A percentile compares a stretch with the other conserved stretches of the same genome.
phyloP scores from a whole-genome alignment of 805 yeast species.

The Ogataea populi-albae region DNA sequence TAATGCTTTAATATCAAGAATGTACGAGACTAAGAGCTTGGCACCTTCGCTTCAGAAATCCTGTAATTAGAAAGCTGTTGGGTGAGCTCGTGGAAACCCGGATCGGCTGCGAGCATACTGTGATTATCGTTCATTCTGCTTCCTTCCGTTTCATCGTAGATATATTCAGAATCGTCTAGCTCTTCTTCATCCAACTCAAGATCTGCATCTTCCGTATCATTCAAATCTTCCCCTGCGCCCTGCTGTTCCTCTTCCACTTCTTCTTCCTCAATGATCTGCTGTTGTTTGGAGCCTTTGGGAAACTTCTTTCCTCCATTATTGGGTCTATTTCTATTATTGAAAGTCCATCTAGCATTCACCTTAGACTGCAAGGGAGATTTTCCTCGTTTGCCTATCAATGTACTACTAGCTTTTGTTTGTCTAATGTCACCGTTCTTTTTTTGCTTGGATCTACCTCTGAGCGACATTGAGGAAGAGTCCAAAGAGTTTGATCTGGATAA shows the following conservation, averaged over 20 bases:
- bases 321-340: conserved; percentile 10
- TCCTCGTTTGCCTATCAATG: conserved; percentile 26
- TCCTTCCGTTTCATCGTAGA: conserved; percentile 11
- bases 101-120: conserved; percentile 4
- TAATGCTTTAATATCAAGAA: too few species aligned
- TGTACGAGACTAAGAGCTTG: not conserved
- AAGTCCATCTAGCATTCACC: conserved; percentile 30
- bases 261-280: conserved; percentile 27
- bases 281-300: conserved; percentile 15
- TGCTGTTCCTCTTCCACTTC: conserved; percentile 14
- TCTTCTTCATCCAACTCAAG: conserved; percentile 15
- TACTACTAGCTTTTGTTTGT: conserved; percentile 11
- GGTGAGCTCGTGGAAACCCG: conserved; percentile 9
- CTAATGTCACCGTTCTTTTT: conserved; percentile 13
- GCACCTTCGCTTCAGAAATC: conserved; percentile 4
- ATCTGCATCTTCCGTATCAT: conserved; percentile 15
- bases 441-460: conserved; percentile 26
- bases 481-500: conserved; percentile 35
- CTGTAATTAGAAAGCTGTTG: conserved; percentile 9
- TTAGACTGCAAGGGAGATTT: conserved; percentile 32
- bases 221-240: conserved; percentile 6
- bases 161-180: conserved; percentile 10
- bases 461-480: conserved; percentile 32
- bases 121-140: conserved; percentile 10
- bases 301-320: conserved; percentile 10